Evolutionary conservation across 176 grass and related monocot genomes (phyloP).

Genomic region (Urochloa ruziziensis): DNA sequence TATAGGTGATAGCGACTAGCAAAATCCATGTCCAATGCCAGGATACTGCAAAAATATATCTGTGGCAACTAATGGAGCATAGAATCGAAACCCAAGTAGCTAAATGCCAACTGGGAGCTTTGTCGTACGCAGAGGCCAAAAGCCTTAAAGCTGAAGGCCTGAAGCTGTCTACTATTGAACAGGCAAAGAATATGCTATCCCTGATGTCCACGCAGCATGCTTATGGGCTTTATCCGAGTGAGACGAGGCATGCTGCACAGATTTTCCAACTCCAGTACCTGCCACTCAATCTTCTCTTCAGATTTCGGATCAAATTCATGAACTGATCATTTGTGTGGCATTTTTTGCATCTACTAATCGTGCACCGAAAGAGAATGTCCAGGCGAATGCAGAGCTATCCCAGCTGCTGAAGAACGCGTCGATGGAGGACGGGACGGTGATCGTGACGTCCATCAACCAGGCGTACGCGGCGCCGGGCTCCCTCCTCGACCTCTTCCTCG

Average conservation of each 20-base stretch:
- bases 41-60: not conserved
- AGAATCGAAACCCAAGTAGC: not conserved
- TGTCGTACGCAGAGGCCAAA: constrained; percentile 8
- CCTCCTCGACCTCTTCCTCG: constrained; percentile 65
- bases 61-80: not conserved
- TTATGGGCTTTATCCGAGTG: not conserved
- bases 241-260: not conserved
- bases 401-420: constrained; percentile 66
- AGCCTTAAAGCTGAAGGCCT: constrained; percentile 18
- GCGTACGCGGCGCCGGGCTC: constrained; percentile 61
- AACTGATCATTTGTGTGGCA: not conserved
- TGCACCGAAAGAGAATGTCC: not conserved
- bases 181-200: constrained; percentile 47
- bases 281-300: not conserved
- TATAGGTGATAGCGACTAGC: not conserved
- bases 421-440: constrained; percentile 72
- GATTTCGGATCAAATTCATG: not conserved
- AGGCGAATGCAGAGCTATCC: constrained; percentile 28
- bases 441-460: constrained; percentile 65
- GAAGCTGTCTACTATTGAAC: not conserved
- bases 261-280: not conserved
- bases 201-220: not conserved
- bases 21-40: not conserved
- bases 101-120: not conserved
- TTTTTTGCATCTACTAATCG: not conserved